These are phyloP conservation scores for Coelastrella sp. DNA, from an alignment of 139 green algal species.

Conservation along the genomic window DNA sequence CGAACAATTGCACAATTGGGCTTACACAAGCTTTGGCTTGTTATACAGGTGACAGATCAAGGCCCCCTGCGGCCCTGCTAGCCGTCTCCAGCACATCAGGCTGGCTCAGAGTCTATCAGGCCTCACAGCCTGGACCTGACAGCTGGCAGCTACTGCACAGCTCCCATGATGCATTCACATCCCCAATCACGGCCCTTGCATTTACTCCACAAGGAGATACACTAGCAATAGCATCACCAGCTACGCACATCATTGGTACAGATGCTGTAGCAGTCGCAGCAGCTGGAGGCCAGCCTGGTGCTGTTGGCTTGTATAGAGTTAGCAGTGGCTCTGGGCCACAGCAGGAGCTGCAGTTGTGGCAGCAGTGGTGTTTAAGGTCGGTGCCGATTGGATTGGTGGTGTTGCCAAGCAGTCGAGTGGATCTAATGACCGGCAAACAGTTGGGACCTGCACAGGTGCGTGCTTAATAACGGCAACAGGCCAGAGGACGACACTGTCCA, in stretches of 20 bases:
- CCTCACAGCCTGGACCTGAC: neutral
- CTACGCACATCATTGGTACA: neutral
- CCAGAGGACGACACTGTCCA: too few species aligned
- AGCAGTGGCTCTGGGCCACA: neutral
- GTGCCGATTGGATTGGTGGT: neutral
- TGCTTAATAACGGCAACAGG: neutral
- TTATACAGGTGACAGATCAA: neutral
- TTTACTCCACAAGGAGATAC: conserved; percentile 9
- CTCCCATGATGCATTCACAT: conserved; percentile 1
- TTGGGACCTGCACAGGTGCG: conserved; percentile 26
- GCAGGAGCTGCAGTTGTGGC: conserved; percentile 37
- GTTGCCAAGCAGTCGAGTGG: conserved; percentile 16
- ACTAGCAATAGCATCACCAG: conserved; percentile 23
- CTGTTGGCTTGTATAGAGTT: conserved; percentile 18
- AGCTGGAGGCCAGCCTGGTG: conserved; percentile 28
- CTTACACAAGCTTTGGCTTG: too few species aligned
- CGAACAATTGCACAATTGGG: too few species aligned
- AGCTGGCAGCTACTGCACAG: conserved; percentile 44
- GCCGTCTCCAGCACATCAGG: neutral
- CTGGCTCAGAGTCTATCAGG: conserved; percentile 18
- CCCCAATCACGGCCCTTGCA: conserved; percentile 21
- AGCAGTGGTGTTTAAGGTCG: conserved; percentile 33
- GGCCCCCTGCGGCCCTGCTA: conserved; percentile 24
- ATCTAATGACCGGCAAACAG: conserved; percentile 13
- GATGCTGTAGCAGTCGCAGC: conserved; percentile 25